These are phyloP conservation scores for Botrytis cinerea DNA, from an alignment of 2,329 filamentous ascomycete genomes.

Conservation along the genomic window DNA sequence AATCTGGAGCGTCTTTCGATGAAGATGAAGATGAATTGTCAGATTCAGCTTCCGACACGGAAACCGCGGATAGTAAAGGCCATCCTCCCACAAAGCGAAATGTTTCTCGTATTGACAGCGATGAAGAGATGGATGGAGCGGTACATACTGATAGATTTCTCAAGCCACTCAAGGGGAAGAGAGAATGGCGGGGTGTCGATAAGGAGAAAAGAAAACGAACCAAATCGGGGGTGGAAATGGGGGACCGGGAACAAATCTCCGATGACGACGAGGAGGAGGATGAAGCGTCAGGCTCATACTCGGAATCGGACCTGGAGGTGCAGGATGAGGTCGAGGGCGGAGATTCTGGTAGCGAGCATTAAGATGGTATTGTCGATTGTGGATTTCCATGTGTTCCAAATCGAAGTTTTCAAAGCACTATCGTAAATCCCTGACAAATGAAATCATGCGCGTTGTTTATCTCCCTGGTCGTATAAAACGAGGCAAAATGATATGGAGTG, in stretches of 20 bases:
- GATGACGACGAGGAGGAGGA: background rate
- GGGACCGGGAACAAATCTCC: background rate
- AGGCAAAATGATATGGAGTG: background rate
- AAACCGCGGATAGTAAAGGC: background rate
- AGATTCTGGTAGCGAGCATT: background rate
- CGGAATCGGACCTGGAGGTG: background rate
- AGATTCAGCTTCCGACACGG: background rate
- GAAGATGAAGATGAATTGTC: slow-evolving; percentile 13
- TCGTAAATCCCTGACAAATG: background rate
- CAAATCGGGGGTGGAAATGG: slow-evolving; percentile 38
- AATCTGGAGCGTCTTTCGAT: background rate
- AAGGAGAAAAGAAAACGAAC: slow-evolving; percentile 31
- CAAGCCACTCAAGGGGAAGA: slow-evolving; percentile 48
- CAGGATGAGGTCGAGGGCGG: background rate
- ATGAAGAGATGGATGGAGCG: slow-evolving; percentile 56
- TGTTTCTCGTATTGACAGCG: slow-evolving; percentile 46
- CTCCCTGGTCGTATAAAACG: no score
- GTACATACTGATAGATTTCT: slow-evolving; percentile 71
- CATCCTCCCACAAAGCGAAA: slow-evolving; percentile 28
- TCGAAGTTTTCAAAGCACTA: background rate
- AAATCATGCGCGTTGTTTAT: fast-evolving
- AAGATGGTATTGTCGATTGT: background rate
- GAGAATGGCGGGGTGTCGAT: slow-evolving; percentile 26
- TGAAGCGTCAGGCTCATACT: background rate
- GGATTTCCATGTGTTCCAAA: background rate